Percentiles rank a stretch among this genome's conserved stretches.
Evolutionary conservation across 257 asterid species (phyloP).

Genomic region (Fraxinus excelsior): DNA sequence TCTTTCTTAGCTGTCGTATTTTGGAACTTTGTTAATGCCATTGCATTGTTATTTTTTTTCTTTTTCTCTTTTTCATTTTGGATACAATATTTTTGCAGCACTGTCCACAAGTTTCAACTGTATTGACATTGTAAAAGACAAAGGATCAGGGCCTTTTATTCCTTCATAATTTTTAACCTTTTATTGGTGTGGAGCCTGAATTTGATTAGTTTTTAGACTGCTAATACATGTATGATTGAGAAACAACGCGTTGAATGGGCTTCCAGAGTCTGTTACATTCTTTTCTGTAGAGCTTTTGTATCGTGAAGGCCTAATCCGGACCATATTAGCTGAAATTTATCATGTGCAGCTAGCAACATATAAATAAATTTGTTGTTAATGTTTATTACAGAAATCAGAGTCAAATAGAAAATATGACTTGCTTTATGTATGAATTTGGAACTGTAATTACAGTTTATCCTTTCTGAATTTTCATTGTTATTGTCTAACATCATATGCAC

Average conservation of each 20-base stretch:
- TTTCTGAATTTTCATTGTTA: neutral
- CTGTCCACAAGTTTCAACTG: neutral
- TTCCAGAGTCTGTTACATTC: neutral
- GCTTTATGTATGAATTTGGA: neutral
- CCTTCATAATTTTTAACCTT: too few species aligned
- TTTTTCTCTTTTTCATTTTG: neutral
- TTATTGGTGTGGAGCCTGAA: neutral
- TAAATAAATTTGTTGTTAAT: neutral
- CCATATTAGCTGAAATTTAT: neutral
- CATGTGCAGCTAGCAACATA: neutral
- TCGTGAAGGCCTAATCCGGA: neutral
- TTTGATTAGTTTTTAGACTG: neutral
- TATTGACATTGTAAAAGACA: neutral
- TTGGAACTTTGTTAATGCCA: neutral
- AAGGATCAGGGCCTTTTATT: neutral
- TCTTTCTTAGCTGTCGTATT: neutral
- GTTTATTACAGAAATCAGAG: neutral
- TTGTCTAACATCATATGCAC: neutral
- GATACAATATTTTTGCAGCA: neutral
- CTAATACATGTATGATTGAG: neutral
- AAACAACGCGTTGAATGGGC: neutral
- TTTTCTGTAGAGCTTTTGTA: neutral
- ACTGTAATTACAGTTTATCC: neutral
- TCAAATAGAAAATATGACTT: neutral
- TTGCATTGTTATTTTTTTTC: neutral